Conservation (phyloP, 1,284 basidiomycete species). For the Lentinula novae-zelandiae region DNA sequence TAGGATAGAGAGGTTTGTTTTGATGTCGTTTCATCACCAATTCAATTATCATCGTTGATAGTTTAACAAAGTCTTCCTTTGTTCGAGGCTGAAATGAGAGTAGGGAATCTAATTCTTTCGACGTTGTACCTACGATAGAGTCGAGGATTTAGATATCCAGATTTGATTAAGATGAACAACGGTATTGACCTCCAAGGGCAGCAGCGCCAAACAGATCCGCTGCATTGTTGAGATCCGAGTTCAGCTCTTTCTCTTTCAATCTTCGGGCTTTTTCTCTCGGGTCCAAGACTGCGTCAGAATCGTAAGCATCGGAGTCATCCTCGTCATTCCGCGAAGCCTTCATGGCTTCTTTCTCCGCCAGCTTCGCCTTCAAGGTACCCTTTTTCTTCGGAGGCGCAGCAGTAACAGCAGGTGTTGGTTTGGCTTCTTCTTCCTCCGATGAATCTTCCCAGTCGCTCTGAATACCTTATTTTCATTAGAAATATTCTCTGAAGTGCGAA, state of each 20-base stretch:
- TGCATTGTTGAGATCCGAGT: slow-evolving; percentile 81
- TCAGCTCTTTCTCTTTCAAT: slow-evolving; percentile 79
- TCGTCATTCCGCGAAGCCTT: slow-evolving; percentile 47
- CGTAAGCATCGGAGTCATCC: slow-evolving; percentile 43
- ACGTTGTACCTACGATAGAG: slow-evolving; percentile 30
- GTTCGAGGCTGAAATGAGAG: slow-evolving; percentile 75
- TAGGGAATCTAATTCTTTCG: slow-evolving; percentile 65
- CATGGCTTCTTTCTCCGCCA: slow-evolving; percentile 84
- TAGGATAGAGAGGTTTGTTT: slow-evolving; percentile 74
- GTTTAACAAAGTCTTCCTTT: slow-evolving; percentile 78
- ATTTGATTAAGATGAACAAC: neutral
- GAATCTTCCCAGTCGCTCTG: slow-evolving; percentile 94
- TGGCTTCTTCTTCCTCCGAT: slow-evolving; percentile 71
- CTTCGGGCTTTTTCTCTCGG: slow-evolving; percentile 71
- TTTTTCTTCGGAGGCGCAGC: slow-evolving; percentile 82
- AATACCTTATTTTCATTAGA: slow-evolving; percentile 7
- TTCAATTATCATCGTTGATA: slow-evolving; percentile 73
- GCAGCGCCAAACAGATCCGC: slow-evolving; percentile 76
- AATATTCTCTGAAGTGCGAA: neutral
- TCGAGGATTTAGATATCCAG: neutral
- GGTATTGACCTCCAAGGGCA: slow-evolving; percentile 55
- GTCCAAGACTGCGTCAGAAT: slow-evolving; percentile 78
- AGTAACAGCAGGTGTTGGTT: slow-evolving; percentile 31
- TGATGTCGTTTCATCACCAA: slow-evolving; percentile 74
- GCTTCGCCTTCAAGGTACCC: slow-evolving; percentile 83